Evolutionary conservation across 306 rosid species (phyloP).

Genomic region (Mucuna pruriens): DNA sequence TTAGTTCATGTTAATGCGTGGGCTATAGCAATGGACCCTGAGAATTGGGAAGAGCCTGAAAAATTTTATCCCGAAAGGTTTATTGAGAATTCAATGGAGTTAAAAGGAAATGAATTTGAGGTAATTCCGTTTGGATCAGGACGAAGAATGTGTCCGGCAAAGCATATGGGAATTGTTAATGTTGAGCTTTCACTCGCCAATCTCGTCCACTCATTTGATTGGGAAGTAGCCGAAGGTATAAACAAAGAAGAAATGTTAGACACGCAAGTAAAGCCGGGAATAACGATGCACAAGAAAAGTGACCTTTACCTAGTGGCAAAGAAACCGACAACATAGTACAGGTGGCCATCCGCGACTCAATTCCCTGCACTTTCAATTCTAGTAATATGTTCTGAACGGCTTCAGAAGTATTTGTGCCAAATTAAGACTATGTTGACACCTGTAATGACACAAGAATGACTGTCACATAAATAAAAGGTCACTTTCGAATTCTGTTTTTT

Average conservation of each 20-base stretch:
- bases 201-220: constrained; percentile 41
- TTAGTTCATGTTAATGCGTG: constrained; percentile 38
- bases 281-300: constrained; percentile 43
- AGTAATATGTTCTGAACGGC: no score
- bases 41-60: constrained; percentile 38
- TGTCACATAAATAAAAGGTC: no score
- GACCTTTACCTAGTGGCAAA: constrained; percentile 34
- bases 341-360: no score
- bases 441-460: no score
- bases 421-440: no score
- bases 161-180: constrained; percentile 26
- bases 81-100: constrained; percentile 1
- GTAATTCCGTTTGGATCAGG: constrained; percentile 49
- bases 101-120: constrained; percentile 43
- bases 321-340: not conserved
- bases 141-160: constrained; percentile 48
- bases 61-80: constrained; percentile 48
- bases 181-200: constrained; percentile 43
- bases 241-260: constrained; percentile 31
- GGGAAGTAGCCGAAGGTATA: constrained; percentile 32
- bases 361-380: no score
- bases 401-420: no score
- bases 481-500: no score
- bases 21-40: constrained; percentile 48
- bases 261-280: constrained; percentile 40